Evolutionary conservation across 192 early-diverging fungal genomes (phyloP), one percentile per base, ranked within the genome.

Genomic region (Linnemannia hyalina): DNA sequence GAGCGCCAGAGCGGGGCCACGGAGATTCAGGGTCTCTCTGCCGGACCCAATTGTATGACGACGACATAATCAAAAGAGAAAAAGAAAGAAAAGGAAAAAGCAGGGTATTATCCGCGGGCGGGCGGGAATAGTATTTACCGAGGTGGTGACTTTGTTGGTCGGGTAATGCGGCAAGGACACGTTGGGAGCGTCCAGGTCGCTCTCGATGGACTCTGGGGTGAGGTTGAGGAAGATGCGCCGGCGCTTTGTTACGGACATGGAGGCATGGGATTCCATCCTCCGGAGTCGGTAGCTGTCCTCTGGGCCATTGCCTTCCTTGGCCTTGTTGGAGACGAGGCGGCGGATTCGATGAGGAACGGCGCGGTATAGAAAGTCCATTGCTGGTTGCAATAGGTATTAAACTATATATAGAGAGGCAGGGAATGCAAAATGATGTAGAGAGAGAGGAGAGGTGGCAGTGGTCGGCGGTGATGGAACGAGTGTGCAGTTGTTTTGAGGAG

Each of bases 211-310:
- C 54, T 86, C 79, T 86, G 84, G 84, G 4, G 84, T 80, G 10
- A 81, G 52, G 68, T 86, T 86, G n/a, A 86, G 76, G 42, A 69
- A 86, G 84, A 86, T 86, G 26, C 84, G 84, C 22, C 84, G 68
- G 35, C 84, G 84, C 54, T 86, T 86, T 10, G 84, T 78, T 32
- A 76, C 72, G 15, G 84, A 60, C 79, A 86, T 78, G 47, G 84
- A 86, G n/a, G 80, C 84, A 74, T 81, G 80, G 26, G 84, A 86
- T 46, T 86, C 84, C 84, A 86, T 86, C 36, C 84, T 74, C 73
- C 79, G 79, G 16, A 86, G 75, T 32, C 84, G 74, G 52, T 86
- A 86, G 60, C 84, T 86, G 76, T 86, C 84, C 54, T 86, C 84
- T 77, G 84, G 78, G 22, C 84, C 84, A 69, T 65, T 69, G 70